Percentiles rank a stretch among this genome's conserved stretches.
These are phyloP conservation scores for Salix exigua DNA, from an alignment of 345 rosid species.

Conservation along the genomic window DNA sequence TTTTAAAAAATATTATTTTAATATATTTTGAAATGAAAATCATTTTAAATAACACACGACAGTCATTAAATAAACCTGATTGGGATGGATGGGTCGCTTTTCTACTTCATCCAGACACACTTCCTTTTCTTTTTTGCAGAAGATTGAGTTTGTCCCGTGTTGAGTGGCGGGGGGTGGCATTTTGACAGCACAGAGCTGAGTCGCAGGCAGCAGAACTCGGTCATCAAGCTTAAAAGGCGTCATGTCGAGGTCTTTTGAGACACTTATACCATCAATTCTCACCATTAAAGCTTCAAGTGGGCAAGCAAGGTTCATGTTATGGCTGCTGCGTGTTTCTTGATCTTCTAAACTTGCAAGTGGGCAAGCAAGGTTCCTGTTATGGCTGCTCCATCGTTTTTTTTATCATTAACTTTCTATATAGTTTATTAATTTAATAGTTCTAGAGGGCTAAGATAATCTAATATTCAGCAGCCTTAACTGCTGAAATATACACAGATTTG, in stretches of 20 bases:
- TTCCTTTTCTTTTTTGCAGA: background rate
- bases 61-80: background rate
- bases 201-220: background rate
- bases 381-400: background rate
- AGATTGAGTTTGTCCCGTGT: background rate
- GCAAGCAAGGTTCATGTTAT: background rate
- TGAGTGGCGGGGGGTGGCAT: background rate
- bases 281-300: background rate
- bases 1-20: too few species aligned
- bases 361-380: background rate
- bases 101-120: too few species aligned
- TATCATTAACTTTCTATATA: too few species aligned
- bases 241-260: conserved; percentile 3
- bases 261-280: background rate
- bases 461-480: background rate
- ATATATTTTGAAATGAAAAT: too few species aligned
- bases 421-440: too few species aligned
- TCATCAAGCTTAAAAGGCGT: background rate
- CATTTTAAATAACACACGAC: too few species aligned
- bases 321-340: background rate
- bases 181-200: background rate
- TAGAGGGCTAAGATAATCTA: background rate
- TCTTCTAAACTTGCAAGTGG: background rate
- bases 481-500: too few species aligned
- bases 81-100: background rate